phyloP scores from a whole-genome alignment of 768 basidiomycete genomes.

The Mrakia frigida region DNA sequence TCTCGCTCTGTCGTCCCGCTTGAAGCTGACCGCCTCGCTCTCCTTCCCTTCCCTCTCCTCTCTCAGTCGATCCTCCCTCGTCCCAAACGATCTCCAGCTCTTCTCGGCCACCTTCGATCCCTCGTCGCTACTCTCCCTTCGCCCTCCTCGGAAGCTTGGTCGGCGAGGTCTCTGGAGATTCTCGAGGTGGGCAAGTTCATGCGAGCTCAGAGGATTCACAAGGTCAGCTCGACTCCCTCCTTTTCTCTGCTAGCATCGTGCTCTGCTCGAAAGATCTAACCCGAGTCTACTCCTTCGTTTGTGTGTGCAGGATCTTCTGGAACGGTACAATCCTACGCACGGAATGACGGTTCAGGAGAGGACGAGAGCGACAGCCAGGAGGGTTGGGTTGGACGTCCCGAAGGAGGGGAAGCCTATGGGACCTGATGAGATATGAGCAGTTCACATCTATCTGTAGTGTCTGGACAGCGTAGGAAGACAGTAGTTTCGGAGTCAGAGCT shows the following conservation, averaged over 20 bases:
- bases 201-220: conserved; percentile 66
- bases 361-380: conserved; percentile 72
- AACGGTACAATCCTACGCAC: conserved; percentile 78
- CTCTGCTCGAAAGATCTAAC: neutral
- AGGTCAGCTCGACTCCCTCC: conserved; percentile 51
- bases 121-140: conserved; percentile 16
- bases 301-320: conserved; percentile 60
- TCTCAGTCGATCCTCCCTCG: conserved; percentile 29
- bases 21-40: neutral
- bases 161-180: conserved; percentile 1
- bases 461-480: neutral
- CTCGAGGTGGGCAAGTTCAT: conserved; percentile 54
- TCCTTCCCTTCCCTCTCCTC: neutral
- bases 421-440: conserved; percentile 1
- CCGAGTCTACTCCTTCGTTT: no score
- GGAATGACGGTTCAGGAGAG: conserved; percentile 75
- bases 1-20: neutral
- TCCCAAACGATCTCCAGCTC: conserved; percentile 5
- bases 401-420: conserved; percentile 39
- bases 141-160: neutral
- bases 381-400: conserved; percentile 85
- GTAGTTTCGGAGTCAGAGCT: neutral
- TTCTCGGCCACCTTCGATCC: conserved; percentile 21
- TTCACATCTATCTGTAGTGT: neutral
- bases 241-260: neutral